Evolutionary conservation across 2,329 filamentous ascomycete genomes (phyloP).

Genomic region (Penicillium fuscoglaucum): DNA sequence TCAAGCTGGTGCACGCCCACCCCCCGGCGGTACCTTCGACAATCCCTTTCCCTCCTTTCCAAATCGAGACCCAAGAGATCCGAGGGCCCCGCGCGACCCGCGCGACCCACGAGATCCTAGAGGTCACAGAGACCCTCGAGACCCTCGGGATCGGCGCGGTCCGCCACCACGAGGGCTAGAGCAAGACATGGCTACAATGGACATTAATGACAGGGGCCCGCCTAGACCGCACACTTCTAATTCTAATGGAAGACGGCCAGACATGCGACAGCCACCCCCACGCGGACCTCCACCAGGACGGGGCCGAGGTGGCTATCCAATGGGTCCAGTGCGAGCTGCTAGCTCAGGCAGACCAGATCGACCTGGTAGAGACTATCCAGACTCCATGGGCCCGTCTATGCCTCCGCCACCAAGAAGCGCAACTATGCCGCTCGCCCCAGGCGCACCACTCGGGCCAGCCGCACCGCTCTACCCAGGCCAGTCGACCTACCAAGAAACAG

Average conservation of each 20-base stretch:
- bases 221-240: slow-evolving; percentile 44
- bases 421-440: slow-evolving; percentile 36
- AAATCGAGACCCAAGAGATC: slow-evolving; percentile 7
- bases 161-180: slow-evolving; percentile 38
- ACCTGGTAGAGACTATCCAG: slow-evolving; percentile 30
- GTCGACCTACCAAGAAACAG: slow-evolving; percentile 35
- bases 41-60: slow-evolving; percentile 52
- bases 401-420: slow-evolving; percentile 38
- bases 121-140: slow-evolving; percentile 32
- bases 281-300: slow-evolving; percentile 28
- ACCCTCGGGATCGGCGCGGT: slow-evolving; percentile 34
- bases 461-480: slow-evolving; percentile 35
- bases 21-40: slow-evolving; percentile 48
- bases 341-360: slow-evolving; percentile 27
- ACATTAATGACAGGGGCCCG: slow-evolving; percentile 34
- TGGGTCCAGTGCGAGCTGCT: slow-evolving; percentile 29
- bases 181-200: slow-evolving; percentile 43
- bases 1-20: slow-evolving; percentile 26
- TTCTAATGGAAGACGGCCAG: slow-evolving; percentile 35
- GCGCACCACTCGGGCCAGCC: slow-evolving; percentile 14
- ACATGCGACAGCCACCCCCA: slow-evolving; percentile 28
- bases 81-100: slow-evolving; percentile 11
- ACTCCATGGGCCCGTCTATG: slow-evolving; percentile 30
- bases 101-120: slow-evolving; percentile 25
- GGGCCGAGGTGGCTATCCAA: slow-evolving; percentile 26